A percentile compares a stretch with the other conserved stretches of the same genome.
phyloP scores from a whole-genome alignment of 2,329 filamentous ascomycete species.

The Periconia digitata region DNA sequence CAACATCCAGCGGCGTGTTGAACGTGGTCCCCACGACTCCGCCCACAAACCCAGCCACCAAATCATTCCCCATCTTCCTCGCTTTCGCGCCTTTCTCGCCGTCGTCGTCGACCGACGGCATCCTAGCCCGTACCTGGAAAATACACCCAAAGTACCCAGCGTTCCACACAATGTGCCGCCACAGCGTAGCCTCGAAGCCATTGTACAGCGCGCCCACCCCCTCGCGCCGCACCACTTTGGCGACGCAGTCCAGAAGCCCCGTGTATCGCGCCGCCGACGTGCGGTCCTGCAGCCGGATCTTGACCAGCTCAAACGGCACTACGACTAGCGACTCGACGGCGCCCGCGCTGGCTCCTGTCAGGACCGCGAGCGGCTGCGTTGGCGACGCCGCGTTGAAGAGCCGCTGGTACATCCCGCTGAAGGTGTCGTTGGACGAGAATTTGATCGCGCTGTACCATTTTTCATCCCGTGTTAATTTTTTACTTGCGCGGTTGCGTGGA shows the following conservation, averaged over 20 bases:
- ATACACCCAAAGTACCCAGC: constrained; percentile 37
- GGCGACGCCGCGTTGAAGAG: constrained; percentile 21
- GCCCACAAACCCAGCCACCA: constrained; percentile 31
- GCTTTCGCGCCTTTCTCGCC: constrained; percentile 5
- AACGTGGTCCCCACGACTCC: constrained; percentile 33
- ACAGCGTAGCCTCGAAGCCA: constrained; percentile 34
- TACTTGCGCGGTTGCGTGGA: too few relatives aligned
- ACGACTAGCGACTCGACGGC: constrained; percentile 35
- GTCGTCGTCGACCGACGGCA: constrained; percentile 17
- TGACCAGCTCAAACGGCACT: constrained; percentile 34
- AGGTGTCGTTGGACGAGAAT: constrained; percentile 35
- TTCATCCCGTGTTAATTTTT: not conserved
- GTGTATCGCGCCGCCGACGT: constrained; percentile 28
- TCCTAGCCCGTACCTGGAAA: constrained; percentile 28
- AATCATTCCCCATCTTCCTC: constrained; percentile 31
- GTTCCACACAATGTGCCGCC: constrained; percentile 37
- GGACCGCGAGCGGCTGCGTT: constrained; percentile 29
- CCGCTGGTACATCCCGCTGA: constrained; percentile 25
- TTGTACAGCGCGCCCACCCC: constrained; percentile 31
- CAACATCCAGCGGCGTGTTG: constrained; percentile 34
- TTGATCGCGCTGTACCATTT: constrained; percentile 27
- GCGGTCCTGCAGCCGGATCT: constrained; percentile 33
- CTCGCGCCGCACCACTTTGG: constrained; percentile 29
- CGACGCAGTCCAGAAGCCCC: constrained; percentile 28
- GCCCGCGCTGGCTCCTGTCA: constrained; percentile 33